phyloP scores from a whole-genome alignment of 1,284 basidiomycete genomes.

The Cystobasidium slooffiae region DNA sequence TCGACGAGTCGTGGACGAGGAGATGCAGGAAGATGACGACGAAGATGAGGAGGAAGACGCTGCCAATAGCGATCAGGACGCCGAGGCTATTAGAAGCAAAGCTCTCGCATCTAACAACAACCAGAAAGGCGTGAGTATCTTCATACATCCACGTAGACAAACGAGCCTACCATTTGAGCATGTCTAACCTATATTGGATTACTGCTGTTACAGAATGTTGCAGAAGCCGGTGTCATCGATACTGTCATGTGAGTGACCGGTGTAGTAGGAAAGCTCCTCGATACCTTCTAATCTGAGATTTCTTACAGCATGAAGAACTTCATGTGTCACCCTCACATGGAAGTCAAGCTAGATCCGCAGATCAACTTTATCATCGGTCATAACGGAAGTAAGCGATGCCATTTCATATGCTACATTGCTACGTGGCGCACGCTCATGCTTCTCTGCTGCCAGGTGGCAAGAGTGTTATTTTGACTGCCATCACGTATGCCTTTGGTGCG shows the following conservation, averaged over 20 bases:
- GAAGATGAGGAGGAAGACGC: constrained; percentile 15
- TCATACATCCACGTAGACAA: not conserved
- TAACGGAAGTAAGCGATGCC: constrained; percentile 58
- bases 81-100: not conserved
- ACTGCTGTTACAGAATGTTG: constrained; percentile 62
- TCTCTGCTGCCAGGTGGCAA: constrained; percentile 73
- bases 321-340: constrained; percentile 89
- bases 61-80: not conserved
- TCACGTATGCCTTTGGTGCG: constrained; percentile 91
- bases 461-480: constrained; percentile 89
- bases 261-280: not conserved
- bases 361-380: constrained; percentile 96
- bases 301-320: constrained; percentile 65
- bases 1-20: not conserved
- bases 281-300: not conserved
- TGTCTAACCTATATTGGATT: not conserved
- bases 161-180: not conserved
- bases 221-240: constrained; percentile 85
- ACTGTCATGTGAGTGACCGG: constrained; percentile 70
- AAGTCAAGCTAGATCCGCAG: constrained; percentile 77
- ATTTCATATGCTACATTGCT: too few species aligned
- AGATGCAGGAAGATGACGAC: constrained; percentile 33
- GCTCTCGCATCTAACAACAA: constrained; percentile 12
- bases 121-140: constrained; percentile 23
- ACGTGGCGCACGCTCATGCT: not conserved